Percentiles rank a stretch among this genome's conserved stretches.
phyloP scores from a whole-genome alignment of 352 stramenopile species.

The Peronosclerospora sorghi region DNA sequence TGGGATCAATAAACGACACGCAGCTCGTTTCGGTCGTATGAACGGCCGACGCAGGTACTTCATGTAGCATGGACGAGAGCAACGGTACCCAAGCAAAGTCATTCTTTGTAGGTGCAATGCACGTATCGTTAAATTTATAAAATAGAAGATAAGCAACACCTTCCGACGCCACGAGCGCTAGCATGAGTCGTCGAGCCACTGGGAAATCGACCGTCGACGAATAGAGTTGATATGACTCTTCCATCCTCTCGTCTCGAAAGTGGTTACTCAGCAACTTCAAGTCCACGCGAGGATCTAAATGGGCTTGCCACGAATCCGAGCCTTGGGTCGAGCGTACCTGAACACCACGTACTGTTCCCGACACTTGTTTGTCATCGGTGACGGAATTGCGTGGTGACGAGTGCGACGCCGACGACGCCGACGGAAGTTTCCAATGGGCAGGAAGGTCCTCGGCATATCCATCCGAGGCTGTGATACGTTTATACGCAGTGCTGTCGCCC shows the following conservation, averaged over 20 bases:
- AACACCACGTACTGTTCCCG: slow-evolving; percentile 4
- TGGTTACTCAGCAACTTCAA: slow-evolving; percentile 50
- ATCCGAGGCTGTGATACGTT: slow-evolving; percentile 6
- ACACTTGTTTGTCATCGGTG: too few species aligned
- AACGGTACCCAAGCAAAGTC: slow-evolving; percentile 21
- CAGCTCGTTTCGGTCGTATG: slow-evolving; percentile 16
- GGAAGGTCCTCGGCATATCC: not conserved
- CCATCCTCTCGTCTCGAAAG: slow-evolving; percentile 55
- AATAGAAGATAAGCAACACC: slow-evolving; percentile 46
- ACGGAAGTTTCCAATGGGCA: not conserved
- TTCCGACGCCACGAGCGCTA: slow-evolving; percentile 51
- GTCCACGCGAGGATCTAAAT: slow-evolving; percentile 43
- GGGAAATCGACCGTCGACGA: slow-evolving; percentile 62
- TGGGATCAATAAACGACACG: slow-evolving; percentile 20
- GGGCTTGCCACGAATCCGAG: slow-evolving; percentile 31
- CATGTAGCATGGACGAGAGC: slow-evolving; percentile 9
- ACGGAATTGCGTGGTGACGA: slow-evolving; percentile 14
- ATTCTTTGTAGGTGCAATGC: slow-evolving; percentile 18
- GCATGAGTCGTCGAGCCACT: slow-evolving; percentile 40
- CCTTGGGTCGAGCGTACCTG: slow-evolving; percentile 28
- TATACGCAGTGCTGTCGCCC: slow-evolving; percentile 4
- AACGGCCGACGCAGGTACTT: not conserved
- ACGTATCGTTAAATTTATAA: slow-evolving; percentile 28
- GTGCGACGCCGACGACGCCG: slow-evolving; percentile 10
- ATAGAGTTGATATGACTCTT: slow-evolving; percentile 75